phyloP scores from a whole-genome alignment of 805 yeast genomes.

The Sugiyamaella qingdaonensis region DNA sequence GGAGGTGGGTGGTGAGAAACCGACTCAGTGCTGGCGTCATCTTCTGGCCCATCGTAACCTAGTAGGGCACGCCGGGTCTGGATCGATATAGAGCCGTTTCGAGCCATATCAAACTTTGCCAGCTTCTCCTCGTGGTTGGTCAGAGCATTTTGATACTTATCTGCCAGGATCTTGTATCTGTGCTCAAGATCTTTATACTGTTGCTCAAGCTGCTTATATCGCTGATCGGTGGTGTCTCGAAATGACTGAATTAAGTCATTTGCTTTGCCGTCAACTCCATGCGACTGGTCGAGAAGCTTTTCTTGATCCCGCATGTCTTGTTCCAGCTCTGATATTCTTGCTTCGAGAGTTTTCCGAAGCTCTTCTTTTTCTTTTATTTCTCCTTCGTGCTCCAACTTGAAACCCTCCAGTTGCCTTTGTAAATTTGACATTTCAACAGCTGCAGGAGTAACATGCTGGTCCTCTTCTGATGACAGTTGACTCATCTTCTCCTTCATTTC shows the following conservation, averaged over 20 bases:
- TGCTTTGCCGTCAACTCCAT: slow-evolving; percentile 5
- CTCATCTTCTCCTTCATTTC: not conserved
- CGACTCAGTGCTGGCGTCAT: not conserved
- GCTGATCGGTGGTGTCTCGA: slow-evolving; percentile 17
- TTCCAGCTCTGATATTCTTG: not conserved
- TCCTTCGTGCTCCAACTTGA: not conserved
- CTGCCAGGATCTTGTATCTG: slow-evolving; percentile 25
- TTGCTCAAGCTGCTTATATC: slow-evolving; percentile 22
- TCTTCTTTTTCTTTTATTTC: not conserved
- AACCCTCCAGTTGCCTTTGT: not conserved
- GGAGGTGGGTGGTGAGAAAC: not conserved
- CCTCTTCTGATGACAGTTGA: not conserved
- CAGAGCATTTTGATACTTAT: slow-evolving; percentile 21
- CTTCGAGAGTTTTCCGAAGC: not conserved
- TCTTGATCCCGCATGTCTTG: not conserved
- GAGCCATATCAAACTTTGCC: not conserved
- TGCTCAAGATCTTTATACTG: slow-evolving; percentile 29
- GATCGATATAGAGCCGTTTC: slow-evolving; percentile 2
- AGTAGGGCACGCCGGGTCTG: slow-evolving; percentile 12
- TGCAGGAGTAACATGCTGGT: not conserved
- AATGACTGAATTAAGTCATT: slow-evolving; percentile 18
- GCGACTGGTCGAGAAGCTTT: not conserved
- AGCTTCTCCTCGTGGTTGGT: not conserved
- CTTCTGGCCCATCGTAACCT: slow-evolving; percentile 15
- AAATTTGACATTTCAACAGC: not conserved